These are phyloP conservation scores for Aspergillus pseudonomiae DNA, from an alignment of 2,329 filamentous ascomycete genomes.

Conservation along the genomic window DNA sequence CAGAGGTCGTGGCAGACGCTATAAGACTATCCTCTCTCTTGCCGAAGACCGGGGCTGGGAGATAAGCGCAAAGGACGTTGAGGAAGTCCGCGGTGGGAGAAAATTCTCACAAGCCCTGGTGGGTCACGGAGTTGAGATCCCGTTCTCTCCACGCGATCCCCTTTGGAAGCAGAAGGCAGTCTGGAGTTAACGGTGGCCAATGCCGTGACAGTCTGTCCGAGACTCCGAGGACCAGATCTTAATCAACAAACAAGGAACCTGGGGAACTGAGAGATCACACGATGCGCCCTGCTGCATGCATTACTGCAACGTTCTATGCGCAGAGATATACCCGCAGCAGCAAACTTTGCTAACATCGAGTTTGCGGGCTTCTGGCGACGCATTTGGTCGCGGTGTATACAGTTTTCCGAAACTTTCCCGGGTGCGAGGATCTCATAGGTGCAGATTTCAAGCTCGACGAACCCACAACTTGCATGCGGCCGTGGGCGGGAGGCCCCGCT, in stretches of 20 bases:
- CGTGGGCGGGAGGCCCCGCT: not conserved
- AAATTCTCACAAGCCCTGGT: constrained; percentile 6
- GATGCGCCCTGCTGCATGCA: not conserved
- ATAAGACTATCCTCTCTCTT: not conserved
- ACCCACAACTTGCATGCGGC: not conserved
- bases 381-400: constrained; percentile 4
- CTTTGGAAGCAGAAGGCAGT: not conserved
- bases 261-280: not conserved
- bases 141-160: constrained; percentile 5
- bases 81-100: constrained; percentile 2
- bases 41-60: not conserved
- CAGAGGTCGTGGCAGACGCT: not conserved
- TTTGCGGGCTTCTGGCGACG: not conserved
- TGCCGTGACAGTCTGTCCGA: not conserved
- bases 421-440: not conserved
- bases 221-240: not conserved
- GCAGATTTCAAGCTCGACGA: not conserved
- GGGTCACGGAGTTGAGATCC: constrained; percentile 5
- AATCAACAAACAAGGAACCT: not conserved
- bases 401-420: constrained; percentile 1
- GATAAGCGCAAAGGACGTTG: not conserved
- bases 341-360: not conserved
- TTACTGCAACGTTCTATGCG: not conserved
- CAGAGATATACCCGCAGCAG: not conserved
- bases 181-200: constrained; percentile 4